phyloP scores from a whole-genome alignment of 2,329 filamentous ascomycete species.

The Alternaria tenuissima region DNA sequence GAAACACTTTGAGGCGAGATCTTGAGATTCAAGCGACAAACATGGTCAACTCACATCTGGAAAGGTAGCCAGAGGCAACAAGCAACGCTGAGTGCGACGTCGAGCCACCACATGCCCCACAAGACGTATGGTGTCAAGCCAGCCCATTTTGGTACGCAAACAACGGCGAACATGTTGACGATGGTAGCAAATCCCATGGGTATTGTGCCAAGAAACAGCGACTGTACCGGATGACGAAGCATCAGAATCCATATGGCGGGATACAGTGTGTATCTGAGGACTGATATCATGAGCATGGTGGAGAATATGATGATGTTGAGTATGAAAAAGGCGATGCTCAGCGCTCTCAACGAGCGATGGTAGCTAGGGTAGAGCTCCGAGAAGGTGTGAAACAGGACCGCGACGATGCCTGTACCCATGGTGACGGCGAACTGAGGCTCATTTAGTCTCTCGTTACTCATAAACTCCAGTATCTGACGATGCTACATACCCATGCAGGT shows the following conservation, averaged over 20 bases:
- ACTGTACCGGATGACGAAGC: constrained; percentile 71
- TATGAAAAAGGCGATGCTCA: constrained; percentile 67
- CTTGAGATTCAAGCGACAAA: background rate
- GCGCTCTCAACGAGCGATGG: constrained; percentile 59
- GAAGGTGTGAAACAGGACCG: constrained; percentile 67
- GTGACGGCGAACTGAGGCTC: constrained; percentile 29
- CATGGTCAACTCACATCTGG: constrained; percentile 30
- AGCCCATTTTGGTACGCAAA: constrained; percentile 68
- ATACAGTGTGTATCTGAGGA: constrained; percentile 70
- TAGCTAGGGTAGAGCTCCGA: constrained; percentile 61
- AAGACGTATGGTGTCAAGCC: constrained; percentile 56
- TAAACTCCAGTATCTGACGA: background rate
- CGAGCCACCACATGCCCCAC: constrained; percentile 61
- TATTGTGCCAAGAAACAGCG: constrained; percentile 71
- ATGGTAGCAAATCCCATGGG: constrained; percentile 75
- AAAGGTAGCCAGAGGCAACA: constrained; percentile 48
- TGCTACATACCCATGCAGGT: constrained; percentile 41
- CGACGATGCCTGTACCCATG: constrained; percentile 46
- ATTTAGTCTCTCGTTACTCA: constrained; percentile 1
- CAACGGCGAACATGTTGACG: constrained; percentile 69
- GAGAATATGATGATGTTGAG: constrained; percentile 66
- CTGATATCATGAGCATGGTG: constrained; percentile 61
- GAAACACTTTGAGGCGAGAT: background rate
- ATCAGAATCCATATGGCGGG: constrained; percentile 72
- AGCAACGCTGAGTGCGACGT: constrained; percentile 54